These are phyloP conservation scores for Coprinellus aureogranulatus DNA, from an alignment of 768 basidiomycete species.

Conservation along the genomic window DNA sequence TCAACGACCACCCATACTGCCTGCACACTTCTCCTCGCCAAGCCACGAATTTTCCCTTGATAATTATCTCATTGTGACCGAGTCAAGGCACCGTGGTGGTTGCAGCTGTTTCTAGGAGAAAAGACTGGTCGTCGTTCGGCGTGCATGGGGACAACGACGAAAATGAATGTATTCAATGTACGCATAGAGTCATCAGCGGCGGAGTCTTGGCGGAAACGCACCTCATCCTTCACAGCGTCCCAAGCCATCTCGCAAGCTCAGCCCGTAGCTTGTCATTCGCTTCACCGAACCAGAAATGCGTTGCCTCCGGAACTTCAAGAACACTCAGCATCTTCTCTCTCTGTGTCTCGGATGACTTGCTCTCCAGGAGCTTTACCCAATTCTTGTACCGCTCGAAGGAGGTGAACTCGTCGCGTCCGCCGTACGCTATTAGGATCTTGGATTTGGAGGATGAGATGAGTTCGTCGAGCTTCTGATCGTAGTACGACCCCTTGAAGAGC, in stretches of 20 bases:
- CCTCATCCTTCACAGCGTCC: background rate
- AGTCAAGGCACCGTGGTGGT: no score
- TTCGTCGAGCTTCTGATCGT: slow-evolving; percentile 47
- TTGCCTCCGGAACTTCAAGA: slow-evolving; percentile 44
- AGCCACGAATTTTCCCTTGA: no score
- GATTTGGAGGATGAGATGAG: slow-evolving; percentile 46
- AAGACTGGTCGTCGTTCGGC: no score
- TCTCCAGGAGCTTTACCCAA: slow-evolving; percentile 49
- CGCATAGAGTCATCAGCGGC: no score
- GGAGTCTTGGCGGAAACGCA: no score
- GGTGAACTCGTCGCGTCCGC: slow-evolving; percentile 74
- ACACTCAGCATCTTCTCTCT: slow-evolving; percentile 22
- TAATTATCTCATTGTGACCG: no score
- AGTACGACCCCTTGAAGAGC: slow-evolving; percentile 57
- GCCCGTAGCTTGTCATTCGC: slow-evolving; percentile 1
- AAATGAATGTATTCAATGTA: no score
- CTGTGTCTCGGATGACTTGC: background rate
- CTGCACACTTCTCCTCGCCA: no score
- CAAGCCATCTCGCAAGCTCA: slow-evolving; percentile 1
- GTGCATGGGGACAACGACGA: no score
- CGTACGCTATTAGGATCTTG: slow-evolving; percentile 63
- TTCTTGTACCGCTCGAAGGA: slow-evolving; percentile 46
- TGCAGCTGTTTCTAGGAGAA: no score
- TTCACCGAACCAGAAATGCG: slow-evolving; percentile 66
- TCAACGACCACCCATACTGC: no score